Percentiles rank a stretch among this genome's conserved stretches.
Evolutionary conservation across 2,329 filamentous ascomycete species (phyloP).

Genomic region (Dendryphion nanum): DNA sequence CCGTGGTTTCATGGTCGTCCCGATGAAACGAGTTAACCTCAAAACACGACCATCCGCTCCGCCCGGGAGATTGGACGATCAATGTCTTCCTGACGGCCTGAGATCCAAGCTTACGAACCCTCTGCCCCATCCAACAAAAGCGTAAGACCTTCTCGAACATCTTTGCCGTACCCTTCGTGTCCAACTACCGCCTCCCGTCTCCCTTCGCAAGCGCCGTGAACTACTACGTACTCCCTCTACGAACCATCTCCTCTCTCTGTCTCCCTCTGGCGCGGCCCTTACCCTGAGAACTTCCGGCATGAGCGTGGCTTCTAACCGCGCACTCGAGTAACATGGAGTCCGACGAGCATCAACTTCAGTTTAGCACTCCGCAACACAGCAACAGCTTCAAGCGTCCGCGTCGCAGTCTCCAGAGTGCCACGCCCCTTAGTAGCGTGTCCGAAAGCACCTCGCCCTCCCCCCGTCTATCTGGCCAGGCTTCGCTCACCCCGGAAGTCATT

Average conservation of each 20-base stretch:
- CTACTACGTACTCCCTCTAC: slow-evolving; percentile 9
- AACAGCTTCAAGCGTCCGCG: slow-evolving; percentile 39
- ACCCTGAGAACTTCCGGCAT: slow-evolving; percentile 35
- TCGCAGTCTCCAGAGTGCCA: slow-evolving; percentile 37
- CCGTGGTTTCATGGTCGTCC: slow-evolving; percentile 32
- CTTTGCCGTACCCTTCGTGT: slow-evolving; percentile 20
- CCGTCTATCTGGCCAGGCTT: slow-evolving; percentile 30
- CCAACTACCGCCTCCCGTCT: slow-evolving; percentile 17
- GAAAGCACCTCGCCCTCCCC: slow-evolving; percentile 38
- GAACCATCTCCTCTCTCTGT: slow-evolving; percentile 9
- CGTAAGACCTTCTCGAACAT: slow-evolving; percentile 34
- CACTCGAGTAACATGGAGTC: slow-evolving; percentile 36
- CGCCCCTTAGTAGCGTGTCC: slow-evolving; percentile 35
- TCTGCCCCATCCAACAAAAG: slow-evolving; percentile 32
- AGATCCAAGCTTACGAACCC: slow-evolving; percentile 30
- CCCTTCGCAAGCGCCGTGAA: slow-evolving; percentile 21
- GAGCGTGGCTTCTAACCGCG: slow-evolving; percentile 29
- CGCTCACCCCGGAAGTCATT: slow-evolving; percentile 37
- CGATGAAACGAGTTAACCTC: slow-evolving; percentile 37
- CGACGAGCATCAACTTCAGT: slow-evolving; percentile 37
- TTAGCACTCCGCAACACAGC: slow-evolving; percentile 33
- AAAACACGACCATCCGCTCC: slow-evolving; percentile 41
- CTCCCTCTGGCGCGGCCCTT: slow-evolving; percentile 29
- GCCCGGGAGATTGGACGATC: slow-evolving; percentile 41
- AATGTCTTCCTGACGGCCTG: slow-evolving; percentile 39